A percentile compares a stretch with the other conserved stretches of the same genome.
phyloP scores from a whole-genome alignment of 495 filamentous ascomycete species.

The Hypoxylon subgilvum region DNA sequence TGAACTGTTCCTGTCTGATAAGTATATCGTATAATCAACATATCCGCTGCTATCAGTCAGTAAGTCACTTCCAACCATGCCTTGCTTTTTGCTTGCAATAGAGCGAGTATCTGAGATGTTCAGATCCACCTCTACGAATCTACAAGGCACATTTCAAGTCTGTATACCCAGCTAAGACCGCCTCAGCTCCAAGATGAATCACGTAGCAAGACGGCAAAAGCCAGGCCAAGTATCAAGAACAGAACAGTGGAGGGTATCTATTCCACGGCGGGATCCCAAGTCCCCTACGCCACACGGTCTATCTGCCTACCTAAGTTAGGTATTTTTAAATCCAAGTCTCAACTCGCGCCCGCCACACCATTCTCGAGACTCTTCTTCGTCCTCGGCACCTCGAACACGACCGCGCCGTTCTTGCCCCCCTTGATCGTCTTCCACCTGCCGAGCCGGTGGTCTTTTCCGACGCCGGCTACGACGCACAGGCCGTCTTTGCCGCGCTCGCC shows the following conservation, averaged over 20 bases:
- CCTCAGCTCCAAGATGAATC: no score
- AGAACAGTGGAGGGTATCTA: constrained; percentile 37
- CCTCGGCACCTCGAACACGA: constrained; percentile 79
- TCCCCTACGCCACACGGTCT: background rate
- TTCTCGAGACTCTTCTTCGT: constrained; percentile 38
- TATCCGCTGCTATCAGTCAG: no score
- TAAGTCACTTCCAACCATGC: no score
- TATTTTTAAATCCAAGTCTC: background rate
- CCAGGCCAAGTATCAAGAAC: constrained; percentile 14
- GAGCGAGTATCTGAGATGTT: no score
- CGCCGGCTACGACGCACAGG: constrained; percentile 77
- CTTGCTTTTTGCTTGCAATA: no score
- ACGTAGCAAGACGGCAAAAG: background rate
- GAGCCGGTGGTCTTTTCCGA: constrained; percentile 84
- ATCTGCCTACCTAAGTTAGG: background rate
- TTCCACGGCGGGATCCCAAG: constrained; percentile 26
- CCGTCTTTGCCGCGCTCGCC: constrained; percentile 73
- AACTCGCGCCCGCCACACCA: constrained; percentile 8
- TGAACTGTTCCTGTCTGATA: no score
- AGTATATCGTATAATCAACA: no score
- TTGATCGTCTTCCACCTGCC: constrained; percentile 72
- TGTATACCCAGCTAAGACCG: no score
- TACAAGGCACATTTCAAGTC: no score
- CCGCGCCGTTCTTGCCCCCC: constrained; percentile 74
- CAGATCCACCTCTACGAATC: no score